Evolutionary conservation across 768 basidiomycete genomes (phyloP).

Genomic region (Auriscalpium vulgare): DNA sequence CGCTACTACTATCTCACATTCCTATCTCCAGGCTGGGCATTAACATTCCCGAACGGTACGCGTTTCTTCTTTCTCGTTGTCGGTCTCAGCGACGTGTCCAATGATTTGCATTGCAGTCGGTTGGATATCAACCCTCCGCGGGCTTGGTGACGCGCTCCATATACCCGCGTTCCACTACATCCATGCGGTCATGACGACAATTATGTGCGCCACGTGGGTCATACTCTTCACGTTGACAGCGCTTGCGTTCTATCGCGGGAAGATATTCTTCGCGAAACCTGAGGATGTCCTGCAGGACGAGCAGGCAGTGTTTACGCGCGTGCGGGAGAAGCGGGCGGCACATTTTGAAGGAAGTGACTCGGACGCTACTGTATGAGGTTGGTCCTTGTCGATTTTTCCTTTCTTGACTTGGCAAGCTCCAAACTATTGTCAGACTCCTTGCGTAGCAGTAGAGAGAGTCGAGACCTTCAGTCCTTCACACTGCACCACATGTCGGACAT

Average conservation of each 20-base stretch:
- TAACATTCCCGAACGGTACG: slow-evolving; percentile 36
- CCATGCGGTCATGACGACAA: slow-evolving; percentile 32
- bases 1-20: neutral
- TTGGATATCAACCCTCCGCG: slow-evolving; percentile 35
- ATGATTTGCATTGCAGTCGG: slow-evolving; percentile 21
- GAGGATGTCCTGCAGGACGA: slow-evolving; percentile 36
- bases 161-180: slow-evolving; percentile 30
- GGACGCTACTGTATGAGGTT: too few relatives aligned
- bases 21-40: slow-evolving; percentile 29
- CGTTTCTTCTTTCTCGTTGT: neutral
- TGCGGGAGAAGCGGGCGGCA: too few relatives aligned
- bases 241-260: slow-evolving; percentile 34
- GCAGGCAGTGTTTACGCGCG: neutral
- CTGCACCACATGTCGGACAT: too few relatives aligned
- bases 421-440: too few relatives aligned
- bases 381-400: too few relatives aligned
- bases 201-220: slow-evolving; percentile 33
- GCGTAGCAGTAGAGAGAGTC: too few relatives aligned
- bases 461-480: too few relatives aligned
- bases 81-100: neutral
- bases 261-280: slow-evolving; percentile 34
- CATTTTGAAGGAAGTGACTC: too few relatives aligned
- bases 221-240: slow-evolving; percentile 34
- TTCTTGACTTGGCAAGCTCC: too few relatives aligned
- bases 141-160: slow-evolving; percentile 34